Evolutionary conservation across 768 basidiomycete species (phyloP), one percentile per base, ranked within the genome.

Genomic region (Antrodiella citrinella): DNA sequence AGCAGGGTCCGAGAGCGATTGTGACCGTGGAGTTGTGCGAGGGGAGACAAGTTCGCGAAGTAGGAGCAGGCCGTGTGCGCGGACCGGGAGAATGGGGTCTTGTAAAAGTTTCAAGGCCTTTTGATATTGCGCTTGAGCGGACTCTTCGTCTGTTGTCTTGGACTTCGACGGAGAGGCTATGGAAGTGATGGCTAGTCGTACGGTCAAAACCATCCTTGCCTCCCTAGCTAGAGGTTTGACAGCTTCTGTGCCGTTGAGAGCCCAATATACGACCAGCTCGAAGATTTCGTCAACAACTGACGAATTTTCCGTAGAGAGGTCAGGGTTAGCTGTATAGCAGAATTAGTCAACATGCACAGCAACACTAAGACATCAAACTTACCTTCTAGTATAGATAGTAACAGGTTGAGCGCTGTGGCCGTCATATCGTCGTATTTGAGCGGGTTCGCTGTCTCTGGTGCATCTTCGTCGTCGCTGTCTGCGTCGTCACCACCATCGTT

Each of bases 351-450:
- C 13, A 10, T 25, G 5, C 22, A 10, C 10, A 11, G 19, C 24
- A 21, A 19, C 22, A 30, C 38, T 25, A 4, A 40, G 3, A 24
- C 48, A 23, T 4, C 2, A 11, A 4, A 46, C 65, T 52, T 53
- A 91, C 94, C 87, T 80, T 95, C 92, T 23, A 97, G 73, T 26
- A 91, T 76, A 1, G 93, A 83, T 3, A 98, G 75, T 21, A 98
- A 67, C 0, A 96, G 66, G 51, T 84, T 87, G 19, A 96, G 65
- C 0, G 90, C 80, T 0, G 91, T 95, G 52, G 81, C 77, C 0
- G 76, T 70, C 72, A 95, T 78, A 49, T 86, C 84, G 25, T 81
- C 73, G 57, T 81, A 15, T 15, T 35, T 35, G 30, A 35, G 30
- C 15, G 30, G 30, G 30, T 35, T 35, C 30, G 15, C 30, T 9